These are phyloP conservation scores for Mycena amicta DNA, from an alignment of 768 basidiomycete genomes.

Conservation along the genomic window DNA sequence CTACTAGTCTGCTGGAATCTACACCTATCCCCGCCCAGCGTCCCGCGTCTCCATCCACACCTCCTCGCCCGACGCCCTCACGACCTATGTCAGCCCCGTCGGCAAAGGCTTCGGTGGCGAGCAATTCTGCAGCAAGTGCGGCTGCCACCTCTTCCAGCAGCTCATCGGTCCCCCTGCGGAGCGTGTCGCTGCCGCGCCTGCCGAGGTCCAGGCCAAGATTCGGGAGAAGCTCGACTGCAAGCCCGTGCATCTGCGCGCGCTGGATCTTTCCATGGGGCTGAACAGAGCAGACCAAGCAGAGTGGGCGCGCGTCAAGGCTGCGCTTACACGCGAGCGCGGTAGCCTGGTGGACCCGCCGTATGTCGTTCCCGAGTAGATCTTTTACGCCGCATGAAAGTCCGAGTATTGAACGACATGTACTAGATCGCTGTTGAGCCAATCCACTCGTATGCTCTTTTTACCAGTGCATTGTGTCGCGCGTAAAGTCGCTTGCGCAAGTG, in stretches of 20 bases:
- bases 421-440: neutral
- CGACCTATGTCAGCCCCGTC: slow-evolving; percentile 15
- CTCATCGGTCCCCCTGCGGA: slow-evolving; percentile 21
- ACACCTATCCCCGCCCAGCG: slow-evolving; percentile 20
- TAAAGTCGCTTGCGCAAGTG: neutral
- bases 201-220: slow-evolving; percentile 16
- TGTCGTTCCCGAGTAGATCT: slow-evolving; percentile 19
- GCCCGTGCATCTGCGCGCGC: slow-evolving; percentile 22
- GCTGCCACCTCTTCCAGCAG: slow-evolving; percentile 11
- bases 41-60: slow-evolving; percentile 13
- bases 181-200: slow-evolving; percentile 11
- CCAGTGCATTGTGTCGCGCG: neutral
- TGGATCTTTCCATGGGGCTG: slow-evolving; percentile 18
- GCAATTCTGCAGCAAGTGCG: slow-evolving; percentile 20
- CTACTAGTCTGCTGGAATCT: slow-evolving; percentile 14
- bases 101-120: slow-evolving; percentile 14
- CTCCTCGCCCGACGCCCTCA: slow-evolving; percentile 14
- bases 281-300: slow-evolving; percentile 16
- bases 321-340: slow-evolving; percentile 8
- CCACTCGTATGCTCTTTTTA: neutral
- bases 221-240: slow-evolving; percentile 6
- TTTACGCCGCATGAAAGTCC: neutral
- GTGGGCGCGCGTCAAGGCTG: slow-evolving; percentile 12
- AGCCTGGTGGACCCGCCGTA: slow-evolving; percentile 13
- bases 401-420: neutral